Conservation (phyloP, 306 rosid species). For the Vigna mungo region DNA sequence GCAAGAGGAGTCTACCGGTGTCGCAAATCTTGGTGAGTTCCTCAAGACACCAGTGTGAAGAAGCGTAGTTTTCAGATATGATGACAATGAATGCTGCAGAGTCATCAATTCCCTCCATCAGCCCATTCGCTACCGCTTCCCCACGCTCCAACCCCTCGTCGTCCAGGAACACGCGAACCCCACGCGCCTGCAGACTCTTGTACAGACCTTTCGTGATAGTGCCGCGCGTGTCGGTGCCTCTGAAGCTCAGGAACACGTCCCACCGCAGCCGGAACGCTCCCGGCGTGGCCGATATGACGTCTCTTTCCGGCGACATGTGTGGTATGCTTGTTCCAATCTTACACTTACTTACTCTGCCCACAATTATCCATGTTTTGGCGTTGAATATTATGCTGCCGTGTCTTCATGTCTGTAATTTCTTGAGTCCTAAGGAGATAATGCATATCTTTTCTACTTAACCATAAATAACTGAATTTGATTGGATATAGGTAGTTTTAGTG, state of each 20-base stretch:
- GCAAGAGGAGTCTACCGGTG: constrained; percentile 34
- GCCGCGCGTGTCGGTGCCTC: constrained; percentile 53
- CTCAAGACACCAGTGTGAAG: constrained; percentile 53
- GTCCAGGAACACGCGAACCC: constrained; percentile 50
- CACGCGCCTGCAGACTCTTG: background rate
- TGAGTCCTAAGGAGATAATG: too few relatives aligned
- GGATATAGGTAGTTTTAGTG: background rate
- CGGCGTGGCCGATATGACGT: background rate
- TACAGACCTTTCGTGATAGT: constrained; percentile 37
- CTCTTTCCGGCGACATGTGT: background rate
- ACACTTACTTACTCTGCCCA: background rate
- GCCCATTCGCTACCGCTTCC: constrained; percentile 20
- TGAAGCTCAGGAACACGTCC: constrained; percentile 59
- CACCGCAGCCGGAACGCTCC: constrained; percentile 36
- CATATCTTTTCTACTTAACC: too few relatives aligned
- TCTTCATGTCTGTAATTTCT: too few relatives aligned
- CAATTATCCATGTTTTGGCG: too few relatives aligned
- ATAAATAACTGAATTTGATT: too few relatives aligned
- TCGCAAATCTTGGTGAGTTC: constrained; percentile 49
- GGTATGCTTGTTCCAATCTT: background rate
- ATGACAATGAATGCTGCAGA: constrained; percentile 54
- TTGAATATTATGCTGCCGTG: too few relatives aligned
- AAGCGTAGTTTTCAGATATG: constrained; percentile 45
- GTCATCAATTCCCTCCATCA: constrained; percentile 43
- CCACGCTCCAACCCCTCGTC: constrained; percentile 49